phyloP scores from a whole-genome alignment of 371 early-diverging fungal genomes.

The Syncephalastrum monosporum region DNA sequence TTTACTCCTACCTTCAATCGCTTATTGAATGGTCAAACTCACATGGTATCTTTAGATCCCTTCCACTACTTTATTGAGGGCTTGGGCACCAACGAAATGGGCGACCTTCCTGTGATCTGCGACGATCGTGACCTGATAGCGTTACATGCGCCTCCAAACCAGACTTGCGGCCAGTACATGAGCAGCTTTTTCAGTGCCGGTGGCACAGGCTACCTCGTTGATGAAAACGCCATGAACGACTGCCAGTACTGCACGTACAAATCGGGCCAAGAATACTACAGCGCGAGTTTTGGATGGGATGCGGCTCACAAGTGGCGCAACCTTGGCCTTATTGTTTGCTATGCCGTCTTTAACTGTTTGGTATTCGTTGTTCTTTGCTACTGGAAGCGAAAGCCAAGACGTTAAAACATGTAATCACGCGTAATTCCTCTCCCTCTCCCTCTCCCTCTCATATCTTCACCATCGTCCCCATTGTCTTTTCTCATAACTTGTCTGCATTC shows the following conservation, averaged over 20 bases:
- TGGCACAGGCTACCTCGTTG: conserved; percentile 55
- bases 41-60: conserved; percentile 25
- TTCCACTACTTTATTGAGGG: conserved; percentile 76
- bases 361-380: conserved; percentile 48
- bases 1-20: neutral
- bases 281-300: conserved; percentile 51
- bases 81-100: conserved; percentile 67
- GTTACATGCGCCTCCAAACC: conserved; percentile 55
- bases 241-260: conserved; percentile 70
- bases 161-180: conserved; percentile 66
- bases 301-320: conserved; percentile 71
- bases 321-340: conserved; percentile 65
- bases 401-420: conserved; percentile 16
- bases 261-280: conserved; percentile 61
- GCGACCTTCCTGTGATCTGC: conserved; percentile 54
- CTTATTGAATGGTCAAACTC: neutral
- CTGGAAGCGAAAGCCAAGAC: conserved; percentile 36
- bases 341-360: conserved; percentile 52
- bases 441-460: neutral
- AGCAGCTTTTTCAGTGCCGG: conserved; percentile 46
- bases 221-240: conserved; percentile 41
- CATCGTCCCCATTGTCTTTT: neutral
- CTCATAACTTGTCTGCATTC: neutral
- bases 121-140: conserved; percentile 36
- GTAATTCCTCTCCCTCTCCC: no score